Percentiles rank a stretch among this genome's conserved stretches.
Conservation (phyloP, 345 rosid genomes). For the Boechera divaricarpa region DNA sequence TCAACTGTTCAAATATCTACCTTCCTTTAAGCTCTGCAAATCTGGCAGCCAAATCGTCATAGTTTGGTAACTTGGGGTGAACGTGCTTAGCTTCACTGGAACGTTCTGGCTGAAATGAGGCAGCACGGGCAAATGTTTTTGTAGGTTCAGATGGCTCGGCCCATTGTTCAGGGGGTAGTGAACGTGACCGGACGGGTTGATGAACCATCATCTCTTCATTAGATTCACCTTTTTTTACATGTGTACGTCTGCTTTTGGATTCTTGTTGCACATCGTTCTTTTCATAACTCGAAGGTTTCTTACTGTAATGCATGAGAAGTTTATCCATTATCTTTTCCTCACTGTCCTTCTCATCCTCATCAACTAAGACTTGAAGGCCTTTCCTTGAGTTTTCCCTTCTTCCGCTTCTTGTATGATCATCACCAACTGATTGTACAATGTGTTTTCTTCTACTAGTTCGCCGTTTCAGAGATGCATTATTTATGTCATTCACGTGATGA, state of each 20-base stretch:
- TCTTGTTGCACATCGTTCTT: constrained; percentile 52
- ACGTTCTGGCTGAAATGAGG: constrained; percentile 79
- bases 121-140: constrained; percentile 65
- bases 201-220: constrained; percentile 49
- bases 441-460: constrained; percentile 69
- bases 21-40: constrained; percentile 85
- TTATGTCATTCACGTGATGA: constrained; percentile 42
- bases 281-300: constrained; percentile 68
- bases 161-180: constrained; percentile 68
- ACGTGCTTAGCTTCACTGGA: constrained; percentile 72
- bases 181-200: constrained; percentile 63
- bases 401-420: constrained; percentile 54
- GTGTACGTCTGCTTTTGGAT: constrained; percentile 58
- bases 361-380: constrained; percentile 70
- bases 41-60: constrained; percentile 90
- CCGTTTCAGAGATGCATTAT: constrained; percentile 55
- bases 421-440: constrained; percentile 49
- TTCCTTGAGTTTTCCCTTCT: constrained; percentile 68
- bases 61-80: constrained; percentile 95
- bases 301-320: constrained; percentile 89
- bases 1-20: constrained; percentile 40
- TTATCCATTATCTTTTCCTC: constrained; percentile 90
- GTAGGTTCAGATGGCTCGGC: constrained; percentile 50
- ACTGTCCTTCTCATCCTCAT: constrained; percentile 64
- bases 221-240: constrained; percentile 39